These are phyloP conservation scores for Verbena officinalis DNA, from an alignment of 257 asterid species.

Conservation along the genomic window DNA sequence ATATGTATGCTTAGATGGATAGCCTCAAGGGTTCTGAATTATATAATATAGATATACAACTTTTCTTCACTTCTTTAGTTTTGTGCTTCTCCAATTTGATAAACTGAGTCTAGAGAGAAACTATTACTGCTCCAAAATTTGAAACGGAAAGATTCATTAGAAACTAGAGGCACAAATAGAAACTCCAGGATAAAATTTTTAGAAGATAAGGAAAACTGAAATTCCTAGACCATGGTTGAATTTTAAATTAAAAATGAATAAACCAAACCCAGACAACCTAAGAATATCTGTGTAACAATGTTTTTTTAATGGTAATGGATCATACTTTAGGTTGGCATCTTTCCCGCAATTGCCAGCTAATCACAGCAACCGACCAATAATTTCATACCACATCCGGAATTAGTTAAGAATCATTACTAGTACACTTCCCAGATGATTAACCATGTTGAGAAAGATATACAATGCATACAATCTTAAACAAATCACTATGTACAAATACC, in stretches of 20 bases:
- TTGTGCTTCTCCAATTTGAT: neutral
- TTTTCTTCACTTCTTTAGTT: neutral
- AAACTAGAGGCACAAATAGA: neutral
- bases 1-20: too few relatives aligned
- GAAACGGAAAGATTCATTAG: neutral
- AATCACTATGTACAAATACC: neutral
- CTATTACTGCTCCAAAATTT: neutral
- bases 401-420: constrained; percentile 1
- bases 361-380: neutral
- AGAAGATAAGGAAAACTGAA: neutral
- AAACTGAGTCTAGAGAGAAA: neutral
- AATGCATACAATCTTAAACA: neutral
- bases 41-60: too few relatives aligned
- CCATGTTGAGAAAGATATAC: neutral
- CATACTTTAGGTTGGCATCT: neutral
- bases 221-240: neutral
- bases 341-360: neutral
- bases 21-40: too few relatives aligned
- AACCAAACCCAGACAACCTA: neutral
- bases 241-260: neutral
- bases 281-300: neutral
- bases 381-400: neutral
- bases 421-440: neutral
- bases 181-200: neutral
- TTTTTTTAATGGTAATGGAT: neutral